These are phyloP conservation scores for Aspergillus amoenus DNA, from an alignment of 2,329 filamentous ascomycete species.

Conservation along the genomic window DNA sequence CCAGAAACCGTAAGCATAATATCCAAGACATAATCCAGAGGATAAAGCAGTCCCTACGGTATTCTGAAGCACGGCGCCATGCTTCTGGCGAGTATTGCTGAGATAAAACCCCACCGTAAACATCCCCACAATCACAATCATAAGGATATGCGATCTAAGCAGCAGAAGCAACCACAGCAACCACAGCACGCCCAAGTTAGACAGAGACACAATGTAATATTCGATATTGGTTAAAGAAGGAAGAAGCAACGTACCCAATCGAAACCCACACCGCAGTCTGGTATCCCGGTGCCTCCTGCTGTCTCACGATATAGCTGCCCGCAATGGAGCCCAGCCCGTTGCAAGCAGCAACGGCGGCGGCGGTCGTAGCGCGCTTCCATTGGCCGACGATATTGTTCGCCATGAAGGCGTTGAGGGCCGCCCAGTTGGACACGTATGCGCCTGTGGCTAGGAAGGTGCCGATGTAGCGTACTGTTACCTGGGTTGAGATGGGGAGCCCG, in stretches of 20 bases:
- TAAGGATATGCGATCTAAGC: slow-evolving; percentile 56
- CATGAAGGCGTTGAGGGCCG: slow-evolving; percentile 63
- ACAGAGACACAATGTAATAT: not conserved
- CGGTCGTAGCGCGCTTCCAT: slow-evolving; percentile 64
- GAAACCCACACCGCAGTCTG: slow-evolving; percentile 67
- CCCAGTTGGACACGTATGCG: slow-evolving; percentile 69
- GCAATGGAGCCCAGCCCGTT: slow-evolving; percentile 66
- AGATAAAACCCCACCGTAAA: slow-evolving; percentile 57
- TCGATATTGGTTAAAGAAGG: not conserved
- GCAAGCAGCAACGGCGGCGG: slow-evolving; percentile 59
- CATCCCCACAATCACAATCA: slow-evolving; percentile 53
- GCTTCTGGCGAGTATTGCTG: slow-evolving; percentile 51
- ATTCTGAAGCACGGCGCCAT: slow-evolving; percentile 53
- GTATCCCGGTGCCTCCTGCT: slow-evolving; percentile 62
- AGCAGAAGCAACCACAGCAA: not conserved
- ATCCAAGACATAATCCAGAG: not conserved
- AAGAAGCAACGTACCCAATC: slow-evolving; percentile 47
- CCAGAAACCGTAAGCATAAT: not conserved
- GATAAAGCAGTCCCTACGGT: slow-evolving; percentile 21
- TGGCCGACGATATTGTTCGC: slow-evolving; percentile 64
- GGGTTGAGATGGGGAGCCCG: slow-evolving; percentile 53
- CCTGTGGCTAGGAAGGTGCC: slow-evolving; percentile 67
- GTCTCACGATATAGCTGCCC: slow-evolving; percentile 64
- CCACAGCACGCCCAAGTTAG: not conserved
- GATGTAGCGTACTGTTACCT: slow-evolving; percentile 62